Evolutionary conservation across 164 flowering plant species (phyloP).

Genomic region (Cinnamomum micranthum): DNA sequence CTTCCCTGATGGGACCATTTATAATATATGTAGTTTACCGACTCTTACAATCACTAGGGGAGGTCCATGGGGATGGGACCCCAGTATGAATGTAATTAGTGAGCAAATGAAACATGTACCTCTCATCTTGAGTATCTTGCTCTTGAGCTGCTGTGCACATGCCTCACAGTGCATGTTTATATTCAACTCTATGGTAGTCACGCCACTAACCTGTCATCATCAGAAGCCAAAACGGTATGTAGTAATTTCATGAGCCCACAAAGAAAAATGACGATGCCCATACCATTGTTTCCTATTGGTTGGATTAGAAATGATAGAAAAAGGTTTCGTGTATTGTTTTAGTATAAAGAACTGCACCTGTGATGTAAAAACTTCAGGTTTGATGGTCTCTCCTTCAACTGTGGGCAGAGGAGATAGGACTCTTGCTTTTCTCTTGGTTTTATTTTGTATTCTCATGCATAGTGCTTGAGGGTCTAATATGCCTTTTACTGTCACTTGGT

Average conservation of each 20-base stretch:
- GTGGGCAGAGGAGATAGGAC: slow-evolving; percentile 80
- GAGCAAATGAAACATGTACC: slow-evolving; percentile 31
- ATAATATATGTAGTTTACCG: no score
- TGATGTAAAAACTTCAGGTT: slow-evolving; percentile 63
- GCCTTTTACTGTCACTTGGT: slow-evolving; percentile 82
- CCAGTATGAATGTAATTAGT: neutral
- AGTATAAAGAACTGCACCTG: slow-evolving; percentile 42
- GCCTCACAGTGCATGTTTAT: slow-evolving; percentile 97
- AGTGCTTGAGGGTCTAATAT: slow-evolving; percentile 83
- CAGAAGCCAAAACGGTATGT: neutral
- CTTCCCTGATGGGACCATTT: no score
- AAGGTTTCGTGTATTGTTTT: neutral
- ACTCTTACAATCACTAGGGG: neutral
- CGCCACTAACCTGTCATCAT: slow-evolving; percentile 51
- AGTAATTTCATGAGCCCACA: neutral
- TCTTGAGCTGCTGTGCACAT: slow-evolving; percentile 84
- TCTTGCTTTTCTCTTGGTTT: slow-evolving; percentile 69
- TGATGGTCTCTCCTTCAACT: slow-evolving; percentile 56
- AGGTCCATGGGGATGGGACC: neutral
- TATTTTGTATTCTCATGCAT: slow-evolving; percentile 65
- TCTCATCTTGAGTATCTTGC: slow-evolving; percentile 86
- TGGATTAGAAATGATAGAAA: neutral
- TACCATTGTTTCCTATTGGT: neutral
- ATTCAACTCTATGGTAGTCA: slow-evolving; percentile 60
- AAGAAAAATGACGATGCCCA: neutral